Evolutionary conservation across 2,329 filamentous ascomycete species (phyloP).

Genomic region (Penicillium italicum): DNA sequence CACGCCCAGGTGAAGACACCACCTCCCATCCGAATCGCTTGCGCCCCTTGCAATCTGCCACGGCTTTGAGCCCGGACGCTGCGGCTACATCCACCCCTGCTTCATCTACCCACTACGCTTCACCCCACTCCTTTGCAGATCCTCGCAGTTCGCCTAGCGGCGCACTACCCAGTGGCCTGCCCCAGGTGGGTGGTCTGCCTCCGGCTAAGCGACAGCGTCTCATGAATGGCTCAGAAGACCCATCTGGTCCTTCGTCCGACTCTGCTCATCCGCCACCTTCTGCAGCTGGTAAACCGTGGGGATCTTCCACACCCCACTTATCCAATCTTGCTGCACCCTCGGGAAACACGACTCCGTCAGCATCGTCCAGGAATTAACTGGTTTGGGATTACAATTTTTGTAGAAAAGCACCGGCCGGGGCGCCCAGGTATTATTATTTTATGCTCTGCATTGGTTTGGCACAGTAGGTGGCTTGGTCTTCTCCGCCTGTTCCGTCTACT

Average conservation of each 20-base stretch:
- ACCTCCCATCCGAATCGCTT: slow-evolving; percentile 23
- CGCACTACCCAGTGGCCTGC: slow-evolving; percentile 14
- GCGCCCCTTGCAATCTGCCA: slow-evolving; percentile 20
- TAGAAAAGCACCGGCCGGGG: background rate
- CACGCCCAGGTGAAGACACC: slow-evolving; percentile 23
- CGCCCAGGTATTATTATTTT: background rate
- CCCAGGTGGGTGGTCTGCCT: slow-evolving; percentile 11
- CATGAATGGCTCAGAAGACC: slow-evolving; percentile 32
- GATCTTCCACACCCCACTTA: slow-evolving; percentile 19
- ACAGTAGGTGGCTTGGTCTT: background rate
- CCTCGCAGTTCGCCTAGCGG: slow-evolving; percentile 17
- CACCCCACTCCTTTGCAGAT: slow-evolving; percentile 31
- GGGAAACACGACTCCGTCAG: slow-evolving; percentile 22
- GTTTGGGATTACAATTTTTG: background rate
- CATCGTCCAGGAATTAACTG: slow-evolving; percentile 10
- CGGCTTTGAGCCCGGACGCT: slow-evolving; percentile 28
- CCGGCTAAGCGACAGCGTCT: slow-evolving; percentile 37
- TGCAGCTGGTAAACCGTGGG: slow-evolving; percentile 15
- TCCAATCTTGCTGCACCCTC: slow-evolving; percentile 27
- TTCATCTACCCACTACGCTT: slow-evolving; percentile 29
- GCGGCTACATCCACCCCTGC: slow-evolving; percentile 26
- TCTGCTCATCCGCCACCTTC: slow-evolving; percentile 6
- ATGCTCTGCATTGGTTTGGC: background rate
- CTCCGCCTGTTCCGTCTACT: too few species aligned
- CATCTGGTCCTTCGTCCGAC: slow-evolving; percentile 9